Conservation (phyloP, 2,329 filamentous ascomycete genomes). For the Xenoacremonium recifei region DNA sequence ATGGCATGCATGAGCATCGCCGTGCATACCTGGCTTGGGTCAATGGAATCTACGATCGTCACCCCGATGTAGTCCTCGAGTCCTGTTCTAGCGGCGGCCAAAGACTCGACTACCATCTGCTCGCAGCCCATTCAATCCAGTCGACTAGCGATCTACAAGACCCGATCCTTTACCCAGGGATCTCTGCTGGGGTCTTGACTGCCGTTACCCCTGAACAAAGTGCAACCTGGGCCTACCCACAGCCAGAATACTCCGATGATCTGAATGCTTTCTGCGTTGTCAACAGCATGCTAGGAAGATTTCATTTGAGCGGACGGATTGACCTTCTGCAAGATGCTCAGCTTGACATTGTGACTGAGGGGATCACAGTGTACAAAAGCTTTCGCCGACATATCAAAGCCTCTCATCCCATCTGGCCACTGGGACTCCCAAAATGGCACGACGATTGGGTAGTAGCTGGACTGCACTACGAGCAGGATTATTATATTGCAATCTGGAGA, state of each 20-base stretch:
- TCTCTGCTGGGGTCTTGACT: conserved; percentile 29
- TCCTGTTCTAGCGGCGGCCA: conserved; percentile 35
- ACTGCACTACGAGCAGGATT: conserved; percentile 6
- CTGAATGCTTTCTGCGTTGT: conserved; percentile 33
- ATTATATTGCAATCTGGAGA: conserved; percentile 14
- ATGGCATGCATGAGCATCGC: conserved; percentile 28
- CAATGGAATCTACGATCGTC: conserved; percentile 21
- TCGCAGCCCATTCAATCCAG: conserved; percentile 29
- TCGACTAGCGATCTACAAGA: conserved; percentile 36
- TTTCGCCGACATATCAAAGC: conserved; percentile 21
- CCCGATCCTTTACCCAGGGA: conserved; percentile 28
- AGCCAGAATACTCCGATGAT: conserved; percentile 32
- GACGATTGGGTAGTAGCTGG: conserved; percentile 31
- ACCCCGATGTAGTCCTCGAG: conserved; percentile 32
- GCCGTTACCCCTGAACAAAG: conserved; percentile 35
- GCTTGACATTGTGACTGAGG: conserved; percentile 24
- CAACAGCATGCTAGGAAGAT: conserved; percentile 31
- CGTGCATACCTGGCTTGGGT: conserved; percentile 34
- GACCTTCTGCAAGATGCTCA: conserved; percentile 23
- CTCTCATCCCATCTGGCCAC: conserved; percentile 30
- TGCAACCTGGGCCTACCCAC: conserved; percentile 35
- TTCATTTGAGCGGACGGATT: conserved; percentile 31
- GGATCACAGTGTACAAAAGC: conserved; percentile 28
- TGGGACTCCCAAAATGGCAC: conserved; percentile 31
- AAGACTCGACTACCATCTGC: conserved; percentile 35